Percentiles rank a stretch among this genome's conserved stretches.
Evolutionary conservation across 2,329 filamentous ascomycete species (phyloP).

Genomic region (Botrytis elliptica): DNA sequence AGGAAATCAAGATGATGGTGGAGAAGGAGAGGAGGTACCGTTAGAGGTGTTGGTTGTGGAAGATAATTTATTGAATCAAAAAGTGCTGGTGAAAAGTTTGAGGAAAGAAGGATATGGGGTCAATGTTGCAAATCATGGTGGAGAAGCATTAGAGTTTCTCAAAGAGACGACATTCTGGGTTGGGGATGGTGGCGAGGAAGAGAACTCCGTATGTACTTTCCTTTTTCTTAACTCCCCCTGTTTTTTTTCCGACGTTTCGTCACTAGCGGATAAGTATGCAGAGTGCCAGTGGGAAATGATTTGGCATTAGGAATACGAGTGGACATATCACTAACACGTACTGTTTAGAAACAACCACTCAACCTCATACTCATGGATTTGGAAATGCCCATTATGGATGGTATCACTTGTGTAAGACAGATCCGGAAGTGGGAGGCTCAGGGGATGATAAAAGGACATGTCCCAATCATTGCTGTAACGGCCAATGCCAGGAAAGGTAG

Average conservation of each 20-base stretch:
- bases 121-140: conserved; percentile 63
- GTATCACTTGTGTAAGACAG: conserved; percentile 66
- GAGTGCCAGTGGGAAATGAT: neutral
- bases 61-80: conserved; percentile 68
- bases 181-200: neutral
- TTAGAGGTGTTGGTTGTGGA: conserved; percentile 55
- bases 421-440: conserved; percentile 66
- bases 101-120: conserved; percentile 59
- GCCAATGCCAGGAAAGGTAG: conserved; percentile 61
- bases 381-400: conserved; percentile 82
- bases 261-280: neutral
- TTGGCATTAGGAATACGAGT: conserved; percentile 22
- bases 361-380: conserved; percentile 72
- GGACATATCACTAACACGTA: conserved; percentile 34
- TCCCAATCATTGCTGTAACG: conserved; percentile 73
- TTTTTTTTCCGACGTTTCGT: neutral
- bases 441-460: conserved; percentile 57
- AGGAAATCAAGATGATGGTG: neutral
- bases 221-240: neutral
- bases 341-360: conserved; percentile 49
- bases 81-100: conserved; percentile 61
- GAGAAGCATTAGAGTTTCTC: conserved; percentile 59
- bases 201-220: neutral
- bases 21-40: conserved; percentile 14
- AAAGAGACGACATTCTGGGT: conserved; percentile 55